Conservation (phyloP, 495 filamentous ascomycete species). For the Corynascus novoguineensis region DNA sequence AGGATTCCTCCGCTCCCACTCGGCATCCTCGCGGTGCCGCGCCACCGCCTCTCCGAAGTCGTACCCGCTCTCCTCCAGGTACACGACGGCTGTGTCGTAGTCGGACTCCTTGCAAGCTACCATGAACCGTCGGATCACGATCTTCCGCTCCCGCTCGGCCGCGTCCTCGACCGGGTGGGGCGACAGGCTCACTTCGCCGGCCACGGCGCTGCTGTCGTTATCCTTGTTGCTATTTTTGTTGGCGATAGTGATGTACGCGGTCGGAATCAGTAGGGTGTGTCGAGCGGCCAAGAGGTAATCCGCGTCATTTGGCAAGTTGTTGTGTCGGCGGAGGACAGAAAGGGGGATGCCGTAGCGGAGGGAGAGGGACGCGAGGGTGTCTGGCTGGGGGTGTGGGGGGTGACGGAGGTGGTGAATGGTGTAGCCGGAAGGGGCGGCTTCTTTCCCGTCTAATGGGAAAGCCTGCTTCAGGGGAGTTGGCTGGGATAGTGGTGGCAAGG, state of each 20-base stretch:
- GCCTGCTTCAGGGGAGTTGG: constrained; percentile 18
- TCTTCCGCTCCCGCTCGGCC: constrained; percentile 60
- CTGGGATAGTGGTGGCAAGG: constrained; percentile 34
- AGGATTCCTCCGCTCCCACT: constrained; percentile 66
- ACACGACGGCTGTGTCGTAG: constrained; percentile 67
- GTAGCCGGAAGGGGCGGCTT: constrained; percentile 22
- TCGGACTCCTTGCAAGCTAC: constrained; percentile 63
- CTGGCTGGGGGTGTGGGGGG: constrained; percentile 23
- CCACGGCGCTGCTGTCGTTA: background rate
- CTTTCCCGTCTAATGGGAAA: background rate
- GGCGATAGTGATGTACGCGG: constrained; percentile 45
- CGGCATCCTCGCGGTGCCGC: constrained; percentile 59
- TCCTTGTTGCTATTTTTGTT: constrained; percentile 31
- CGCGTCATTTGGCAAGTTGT: constrained; percentile 49
- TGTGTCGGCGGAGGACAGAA: constrained; percentile 50
- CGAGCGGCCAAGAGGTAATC: constrained; percentile 63
- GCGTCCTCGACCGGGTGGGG: constrained; percentile 62
- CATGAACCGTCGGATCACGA: constrained; percentile 65
- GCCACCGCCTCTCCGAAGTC: constrained; percentile 56
- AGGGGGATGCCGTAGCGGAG: constrained; percentile 61
- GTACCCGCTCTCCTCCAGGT: constrained; percentile 60
- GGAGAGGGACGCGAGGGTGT: constrained; percentile 59
- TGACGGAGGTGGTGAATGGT: constrained; percentile 65
- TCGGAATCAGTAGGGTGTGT: constrained; percentile 61
- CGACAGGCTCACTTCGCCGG: constrained; percentile 55